phyloP scores from a whole-genome alignment of 2,329 filamentous ascomycete genomes.

The Penicillium fuscoglaucum region DNA sequence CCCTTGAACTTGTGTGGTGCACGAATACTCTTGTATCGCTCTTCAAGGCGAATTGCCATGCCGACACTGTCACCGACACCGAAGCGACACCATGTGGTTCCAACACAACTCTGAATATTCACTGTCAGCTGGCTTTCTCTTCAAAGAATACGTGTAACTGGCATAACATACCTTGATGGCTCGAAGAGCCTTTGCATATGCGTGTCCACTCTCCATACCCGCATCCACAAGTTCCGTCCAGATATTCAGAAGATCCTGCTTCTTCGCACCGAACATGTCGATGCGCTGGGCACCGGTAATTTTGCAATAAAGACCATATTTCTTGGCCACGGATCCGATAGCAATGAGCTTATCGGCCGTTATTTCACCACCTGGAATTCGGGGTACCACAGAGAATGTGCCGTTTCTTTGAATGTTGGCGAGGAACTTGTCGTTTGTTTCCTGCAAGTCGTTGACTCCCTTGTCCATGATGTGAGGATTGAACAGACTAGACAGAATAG shows the following conservation, averaged over 20 bases:
- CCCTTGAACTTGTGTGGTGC: constrained; percentile 88
- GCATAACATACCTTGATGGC: constrained; percentile 67
- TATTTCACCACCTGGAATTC: constrained; percentile 82
- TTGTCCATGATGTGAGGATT: constrained; percentile 79
- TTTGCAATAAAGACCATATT: constrained; percentile 83
- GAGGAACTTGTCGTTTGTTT: constrained; percentile 86
- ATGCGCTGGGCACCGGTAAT: constrained; percentile 91
- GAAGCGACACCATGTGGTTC: constrained; percentile 86
- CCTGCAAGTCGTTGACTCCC: constrained; percentile 72
- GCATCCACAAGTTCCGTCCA: constrained; percentile 79
- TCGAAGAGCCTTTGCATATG: constrained; percentile 83
- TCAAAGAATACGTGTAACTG: background rate
- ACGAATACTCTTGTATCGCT: constrained; percentile 90
- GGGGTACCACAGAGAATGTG: constrained; percentile 83
- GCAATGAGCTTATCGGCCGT: constrained; percentile 81
- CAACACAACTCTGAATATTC: constrained; percentile 69
- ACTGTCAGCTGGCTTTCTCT: constrained; percentile 2
- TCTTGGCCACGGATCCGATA: constrained; percentile 80
- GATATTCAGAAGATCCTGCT: constrained; percentile 79
- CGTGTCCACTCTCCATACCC: constrained; percentile 87
- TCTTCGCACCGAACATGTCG: constrained; percentile 88
- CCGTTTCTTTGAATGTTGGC: constrained; percentile 91
- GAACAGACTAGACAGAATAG: constrained; percentile 78
- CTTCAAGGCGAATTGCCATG: constrained; percentile 82
- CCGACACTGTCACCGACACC: constrained; percentile 88